A percentile compares a stretch with the other conserved stretches of the same genome.
These are phyloP conservation scores for Pseudopithomyces maydicus DNA, from an alignment of 2,329 filamentous ascomycete genomes.

Conservation along the genomic window DNA sequence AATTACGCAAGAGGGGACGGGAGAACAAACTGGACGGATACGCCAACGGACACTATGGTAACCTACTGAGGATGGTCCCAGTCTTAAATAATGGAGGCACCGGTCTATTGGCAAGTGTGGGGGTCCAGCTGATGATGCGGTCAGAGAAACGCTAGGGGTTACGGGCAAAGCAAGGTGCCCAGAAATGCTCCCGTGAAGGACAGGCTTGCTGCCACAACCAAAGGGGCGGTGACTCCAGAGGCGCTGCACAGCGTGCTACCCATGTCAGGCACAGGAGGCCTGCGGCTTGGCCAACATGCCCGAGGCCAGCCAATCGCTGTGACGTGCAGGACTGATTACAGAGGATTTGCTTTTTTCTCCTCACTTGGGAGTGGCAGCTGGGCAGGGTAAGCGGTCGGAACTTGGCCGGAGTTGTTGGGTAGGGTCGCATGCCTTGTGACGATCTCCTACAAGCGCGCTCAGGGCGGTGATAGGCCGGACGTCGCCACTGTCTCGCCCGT, in stretches of 20 bases:
- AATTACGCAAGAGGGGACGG: constrained; percentile 27
- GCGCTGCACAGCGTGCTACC: constrained; percentile 32
- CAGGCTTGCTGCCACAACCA: constrained; percentile 31
- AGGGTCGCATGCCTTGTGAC: constrained; percentile 41
- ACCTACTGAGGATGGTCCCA: constrained; percentile 35
- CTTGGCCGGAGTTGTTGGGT: constrained; percentile 33
- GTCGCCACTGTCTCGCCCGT: constrained; percentile 38
- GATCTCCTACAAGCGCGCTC: constrained; percentile 37
- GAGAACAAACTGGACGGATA: constrained; percentile 38
- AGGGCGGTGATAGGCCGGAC: constrained; percentile 36
- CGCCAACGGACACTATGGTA: constrained; percentile 37
- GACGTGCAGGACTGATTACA: constrained; percentile 28
- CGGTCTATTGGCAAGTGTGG: constrained; percentile 39
- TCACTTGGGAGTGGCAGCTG: not conserved
- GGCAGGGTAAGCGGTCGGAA: no score
- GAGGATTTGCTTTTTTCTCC: constrained; percentile 40
- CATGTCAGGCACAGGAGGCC: constrained; percentile 43
- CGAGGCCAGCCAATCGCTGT: constrained; percentile 32
- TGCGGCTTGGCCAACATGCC: constrained; percentile 26
- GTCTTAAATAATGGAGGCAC: constrained; percentile 44
- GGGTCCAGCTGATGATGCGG: constrained; percentile 46
- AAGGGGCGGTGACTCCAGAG: constrained; percentile 42
- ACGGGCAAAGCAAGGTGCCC: constrained; percentile 36
- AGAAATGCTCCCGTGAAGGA: constrained; percentile 29
- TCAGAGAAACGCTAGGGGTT: constrained; percentile 33